Evolutionary conservation across 768 basidiomycete genomes (phyloP), one percentile per base, ranked within the genome.

Genomic region (Cystobasidium onofrii): DNA sequence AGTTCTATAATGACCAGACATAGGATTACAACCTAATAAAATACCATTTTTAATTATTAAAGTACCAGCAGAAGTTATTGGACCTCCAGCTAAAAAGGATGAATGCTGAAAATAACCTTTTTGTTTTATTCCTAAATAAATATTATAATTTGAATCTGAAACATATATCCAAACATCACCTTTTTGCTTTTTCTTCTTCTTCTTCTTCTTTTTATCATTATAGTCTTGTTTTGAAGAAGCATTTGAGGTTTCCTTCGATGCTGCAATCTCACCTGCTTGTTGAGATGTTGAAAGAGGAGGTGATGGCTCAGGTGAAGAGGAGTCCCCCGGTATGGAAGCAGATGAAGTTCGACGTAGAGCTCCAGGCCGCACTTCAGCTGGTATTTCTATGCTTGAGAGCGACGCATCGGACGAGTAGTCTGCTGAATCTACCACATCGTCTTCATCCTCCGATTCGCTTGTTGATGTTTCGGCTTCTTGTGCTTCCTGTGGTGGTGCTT

Each of bases 121-220:
- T 43, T 72, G 73, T 39, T 61, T 66, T 34, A 69, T 52, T 65
- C 73, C 71, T n/a, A 73, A 23, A 64, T 73, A 73, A 23, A 73
- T 31, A 17, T 43, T 20, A 44, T 73, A 61, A 33, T 7, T 57
- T 36, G 55, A n/a, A 66, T 65, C 73, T n/a, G 64, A 62, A 6
- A 44, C 71, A 29, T 73, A 73, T n/a, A 73, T 63, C 39, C 39
- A 73, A 20, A 67, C 65, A 52, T 67, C 65, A 23, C 65, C 65
- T 43, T 67, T 67, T 43, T 67, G 36, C 44, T 67, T 52, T 29
- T 67, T 34, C 29, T 27, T 34, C n/a, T n/a, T n/a, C n/a, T n/a
- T n/a, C n/a, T n/a, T n/a, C n/a, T n/a, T n/a, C n/a, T n/a, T n/a
- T n/a, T n/a, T n/a, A n/a, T n/a, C n/a, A n/a, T n/a, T n/a, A n/a